Evolutionary conservation across 208 protist genomes (phyloP), one percentile per base, ranked within the genome.

Genomic region (Leishmania guyanensis): DNA sequence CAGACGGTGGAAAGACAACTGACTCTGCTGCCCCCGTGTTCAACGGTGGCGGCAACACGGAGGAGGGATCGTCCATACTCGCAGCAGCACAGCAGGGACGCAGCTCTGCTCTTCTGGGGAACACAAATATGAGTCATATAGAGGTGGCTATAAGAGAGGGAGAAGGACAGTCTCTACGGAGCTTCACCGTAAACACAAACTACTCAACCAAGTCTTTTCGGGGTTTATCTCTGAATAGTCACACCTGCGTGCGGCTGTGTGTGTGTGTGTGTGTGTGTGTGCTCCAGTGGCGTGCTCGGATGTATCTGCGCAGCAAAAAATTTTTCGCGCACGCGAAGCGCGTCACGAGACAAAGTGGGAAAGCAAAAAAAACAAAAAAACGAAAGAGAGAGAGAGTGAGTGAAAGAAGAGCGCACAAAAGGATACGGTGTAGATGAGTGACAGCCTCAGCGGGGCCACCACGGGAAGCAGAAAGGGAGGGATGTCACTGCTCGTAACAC

Each of bases 1-100:
- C 26, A 50, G 77, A 51, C 46, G 6, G 26, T 8, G 75, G 75
- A 16, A 79, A 79, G 48, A 26, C 48, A 53, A 79, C 39, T 5
- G 14, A 12, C 75, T 46, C 62, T 51, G 75, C 12, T 9, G 50
- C 48, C 26, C 9, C 53, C 20, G n/a, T 29, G n/a, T 0, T 20
- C 53, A 22, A 17, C 46, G 14, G 29, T 46, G 64, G 33, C 5
- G 33, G 64, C 16, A 33, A 26, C 9, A 14, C 5, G 16, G 64
- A 46, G 33, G 16, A 48, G 17, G n/a, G 14, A 1, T 46, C 33
- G n/a, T 2, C 36, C 64, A 69, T 46, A 69, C 36, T 39, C 4
- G 36, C 64, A 43, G 16, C 16, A 8, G 10, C 33, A 69, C 29
- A 33, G n/a, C n/a, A 33, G 60, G n/a, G n/a, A 16, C 60, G 8